Evolutionary conservation across 2,329 filamentous ascomycete genomes (phyloP).

Genomic region (Zymoseptoria passerinii): DNA sequence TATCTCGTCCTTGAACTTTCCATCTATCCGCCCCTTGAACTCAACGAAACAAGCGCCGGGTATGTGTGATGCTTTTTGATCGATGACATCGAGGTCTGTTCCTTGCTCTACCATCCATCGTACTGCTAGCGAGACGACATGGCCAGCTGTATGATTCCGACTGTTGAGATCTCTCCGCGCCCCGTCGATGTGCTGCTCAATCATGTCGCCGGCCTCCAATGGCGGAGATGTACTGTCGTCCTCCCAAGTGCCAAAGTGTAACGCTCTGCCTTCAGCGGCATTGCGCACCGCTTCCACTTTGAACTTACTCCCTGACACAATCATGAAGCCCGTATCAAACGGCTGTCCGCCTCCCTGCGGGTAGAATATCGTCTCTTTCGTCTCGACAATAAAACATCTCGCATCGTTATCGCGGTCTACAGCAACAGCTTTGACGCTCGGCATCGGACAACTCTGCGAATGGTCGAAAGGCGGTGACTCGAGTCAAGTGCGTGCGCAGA

Average conservation of each 20-base stretch:
- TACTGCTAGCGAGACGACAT: slow-evolving; percentile 63
- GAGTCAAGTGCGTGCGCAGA: slow-evolving; percentile 4
- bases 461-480: neutral
- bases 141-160: slow-evolving; percentile 64
- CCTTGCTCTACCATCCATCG: slow-evolving; percentile 47
- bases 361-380: slow-evolving; percentile 63
- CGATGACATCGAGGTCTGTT: slow-evolving; percentile 52
- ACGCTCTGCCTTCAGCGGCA: slow-evolving; percentile 47
- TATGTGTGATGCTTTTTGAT: slow-evolving; percentile 59
- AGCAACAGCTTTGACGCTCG: slow-evolving; percentile 1
- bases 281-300: slow-evolving; percentile 51
- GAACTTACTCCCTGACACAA: slow-evolving; percentile 33
- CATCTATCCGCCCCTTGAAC: slow-evolving; percentile 59
- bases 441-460: slow-evolving; percentile 1
- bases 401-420: neutral
- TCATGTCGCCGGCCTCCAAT: slow-evolving; percentile 32
- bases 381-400: slow-evolving; percentile 25
- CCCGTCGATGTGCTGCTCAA: slow-evolving; percentile 52
- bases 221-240: slow-evolving; percentile 1
- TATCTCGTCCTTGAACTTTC: slow-evolving; percentile 53
- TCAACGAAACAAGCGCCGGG: slow-evolving; percentile 60
- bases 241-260: slow-evolving; percentile 57
- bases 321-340: slow-evolving; percentile 56
- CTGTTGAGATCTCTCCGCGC: slow-evolving; percentile 57
- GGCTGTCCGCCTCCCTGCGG: slow-evolving; percentile 69